Base-by-base conservation (phyloP, 805 yeast genomes). In the Nadsonia fulvescens region DNA sequence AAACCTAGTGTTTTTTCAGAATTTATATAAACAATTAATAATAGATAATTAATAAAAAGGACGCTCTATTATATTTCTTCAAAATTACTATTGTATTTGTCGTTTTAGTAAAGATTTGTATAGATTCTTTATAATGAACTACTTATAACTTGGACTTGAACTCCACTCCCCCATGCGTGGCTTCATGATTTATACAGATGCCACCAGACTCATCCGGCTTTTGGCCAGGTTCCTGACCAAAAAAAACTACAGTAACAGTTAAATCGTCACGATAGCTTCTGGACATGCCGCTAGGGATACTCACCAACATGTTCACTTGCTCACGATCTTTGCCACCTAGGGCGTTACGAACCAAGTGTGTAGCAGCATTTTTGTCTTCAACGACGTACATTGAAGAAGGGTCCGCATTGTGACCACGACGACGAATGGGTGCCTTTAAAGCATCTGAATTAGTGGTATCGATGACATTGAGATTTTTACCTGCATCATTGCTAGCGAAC, bases 171-270 rank as follows among this genome's bases (percentile, higher is more conserved):
- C 30, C 32, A 15, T 29, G 16, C 5, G 50, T 43, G 5, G 43
- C 52, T 7, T 38, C 43, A 13, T 35, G 34, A 32, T 45, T 48
- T 28, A 47, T 38, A 13, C 38, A 35, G 8, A 48, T 34, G 7
- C 37, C 25, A 12, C 52, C 53, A 3, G 39, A 31, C 16, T 36
- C 42, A 10, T 27, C 28, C n/a, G n/a, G n/a, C n/a, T n/a, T n/a
- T n/a, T n/a, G n/a, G n/a, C n/a, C n/a, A n/a, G 32, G 29, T 7
- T 31, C 40, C 8, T 32, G 38, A 8, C 92, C 93, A 46, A 89
- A 89, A 51, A 89, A 89, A 2, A 86, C 79, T 13, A 89, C 98
- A 3, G 94, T 81, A 4, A 83, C 95, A 1, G 96, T 83, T 44
- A 89, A 60, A 49, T 89, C 98, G 53, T 89, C 98, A 48, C 98